Conservation (phyloP, 768 basidiomycete species). For the Myochromella boudieri region DNA sequence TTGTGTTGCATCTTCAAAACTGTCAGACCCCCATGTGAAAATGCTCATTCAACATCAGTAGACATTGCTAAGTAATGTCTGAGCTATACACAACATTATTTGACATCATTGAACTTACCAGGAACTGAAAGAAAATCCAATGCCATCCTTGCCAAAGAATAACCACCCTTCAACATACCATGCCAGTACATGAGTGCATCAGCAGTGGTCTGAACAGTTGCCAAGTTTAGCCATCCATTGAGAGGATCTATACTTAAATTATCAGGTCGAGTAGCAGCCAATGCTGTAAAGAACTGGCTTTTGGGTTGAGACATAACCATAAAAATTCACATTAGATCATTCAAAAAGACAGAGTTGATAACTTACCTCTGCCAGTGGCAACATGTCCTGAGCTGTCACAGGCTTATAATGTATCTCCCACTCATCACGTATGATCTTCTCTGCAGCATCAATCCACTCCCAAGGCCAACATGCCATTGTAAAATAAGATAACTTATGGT, state of each 20-base stretch:
- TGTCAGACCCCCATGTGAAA: neutral
- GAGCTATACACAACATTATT: neutral
- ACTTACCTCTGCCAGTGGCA: neutral
- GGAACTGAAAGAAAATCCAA: constrained; percentile 9
- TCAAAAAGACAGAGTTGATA: neutral
- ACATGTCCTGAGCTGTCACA: neutral
- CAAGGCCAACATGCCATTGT: constrained; percentile 16
- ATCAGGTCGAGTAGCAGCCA: too few relatives aligned
- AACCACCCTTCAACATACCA: constrained; percentile 2
- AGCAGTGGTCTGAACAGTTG: constrained; percentile 1
- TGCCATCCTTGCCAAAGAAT: constrained; percentile 16
- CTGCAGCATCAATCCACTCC: constrained; percentile 26
- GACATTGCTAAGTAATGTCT: neutral
- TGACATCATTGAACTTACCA: neutral
- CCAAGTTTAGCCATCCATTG: constrained; percentile 11
- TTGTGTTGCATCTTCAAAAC: neutral
- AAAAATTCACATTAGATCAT: constrained; percentile 6
- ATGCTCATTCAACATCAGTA: constrained; percentile 1
- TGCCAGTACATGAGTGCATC: constrained; percentile 18
- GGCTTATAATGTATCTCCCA: constrained; percentile 16
- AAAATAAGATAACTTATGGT: constrained; percentile 26
- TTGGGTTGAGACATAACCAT: too few relatives aligned
- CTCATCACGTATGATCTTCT: constrained; percentile 15
- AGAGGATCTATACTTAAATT: too few relatives aligned
- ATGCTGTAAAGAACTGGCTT: too few relatives aligned